phyloP scores from a whole-genome alignment of 768 basidiomycete genomes.

The Pulveroboletus sp. region DNA sequence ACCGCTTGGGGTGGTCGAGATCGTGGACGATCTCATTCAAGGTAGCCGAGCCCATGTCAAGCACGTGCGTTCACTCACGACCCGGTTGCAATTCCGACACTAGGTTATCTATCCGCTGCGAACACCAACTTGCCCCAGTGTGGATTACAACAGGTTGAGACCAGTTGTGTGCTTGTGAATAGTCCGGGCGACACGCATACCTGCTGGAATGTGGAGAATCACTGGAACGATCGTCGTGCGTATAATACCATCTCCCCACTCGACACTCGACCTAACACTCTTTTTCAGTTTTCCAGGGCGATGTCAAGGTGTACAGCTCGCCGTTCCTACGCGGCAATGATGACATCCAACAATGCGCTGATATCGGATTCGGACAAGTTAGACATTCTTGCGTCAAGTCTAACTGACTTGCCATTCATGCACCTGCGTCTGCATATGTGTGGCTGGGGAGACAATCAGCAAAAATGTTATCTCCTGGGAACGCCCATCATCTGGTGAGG shows the following conservation, averaged over 20 bases:
- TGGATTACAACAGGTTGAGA: constrained; percentile 99
- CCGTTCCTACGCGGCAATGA: constrained; percentile 96
- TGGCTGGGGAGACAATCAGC: constrained; percentile 82
- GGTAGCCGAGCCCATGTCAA: constrained; percentile 55
- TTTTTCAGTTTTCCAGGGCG: constrained; percentile 51
- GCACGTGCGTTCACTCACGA: constrained; percentile 85
- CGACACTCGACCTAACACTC: not conserved
- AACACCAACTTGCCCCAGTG: constrained; percentile 88
- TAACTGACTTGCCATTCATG: constrained; percentile 97
- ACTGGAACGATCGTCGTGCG: constrained; percentile 93
- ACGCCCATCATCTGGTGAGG: constrained; percentile 95
- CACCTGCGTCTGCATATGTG: constrained; percentile 93
- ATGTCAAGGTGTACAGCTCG: constrained; percentile 80
- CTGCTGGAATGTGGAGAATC: constrained; percentile 98
- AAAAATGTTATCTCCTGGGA: constrained; percentile 92
- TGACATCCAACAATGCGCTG: constrained; percentile 99
- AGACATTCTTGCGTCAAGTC: too few species aligned
- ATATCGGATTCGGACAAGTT: constrained; percentile 92
- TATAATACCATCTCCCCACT: constrained; percentile 18
- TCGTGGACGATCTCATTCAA: constrained; percentile 83
- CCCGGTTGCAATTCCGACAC: constrained; percentile 82
- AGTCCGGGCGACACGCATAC: constrained; percentile 78
- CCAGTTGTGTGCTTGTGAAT: constrained; percentile 88
- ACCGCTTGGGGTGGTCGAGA: constrained; percentile 93
- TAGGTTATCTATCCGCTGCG: constrained; percentile 81